Percentiles rank a stretch among this genome's conserved stretches.
These are phyloP conservation scores for Candida ascalaphidarum DNA, from an alignment of 805 yeast species.

Conservation along the genomic window DNA sequence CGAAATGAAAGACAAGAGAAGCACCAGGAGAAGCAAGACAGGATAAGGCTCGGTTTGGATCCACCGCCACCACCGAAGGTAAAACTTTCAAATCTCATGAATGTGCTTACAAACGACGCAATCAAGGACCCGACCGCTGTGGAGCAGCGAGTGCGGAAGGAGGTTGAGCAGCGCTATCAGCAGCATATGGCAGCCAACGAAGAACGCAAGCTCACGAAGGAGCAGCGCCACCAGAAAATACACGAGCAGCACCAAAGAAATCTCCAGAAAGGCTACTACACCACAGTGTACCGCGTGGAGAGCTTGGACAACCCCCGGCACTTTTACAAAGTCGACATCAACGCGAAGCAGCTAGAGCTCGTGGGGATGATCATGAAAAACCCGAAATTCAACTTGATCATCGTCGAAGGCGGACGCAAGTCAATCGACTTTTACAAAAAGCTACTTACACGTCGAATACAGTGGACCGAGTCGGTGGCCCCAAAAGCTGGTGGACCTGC, in stretches of 20 bases:
- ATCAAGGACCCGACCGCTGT: constrained; percentile 84
- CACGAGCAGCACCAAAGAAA: constrained; percentile 34
- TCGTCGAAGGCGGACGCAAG: constrained; percentile 70
- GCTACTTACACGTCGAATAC: constrained; percentile 51
- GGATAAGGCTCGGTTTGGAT: constrained; percentile 70
- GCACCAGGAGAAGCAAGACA: constrained; percentile 66
- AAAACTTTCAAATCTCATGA: constrained; percentile 76
- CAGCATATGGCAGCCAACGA: constrained; percentile 56
- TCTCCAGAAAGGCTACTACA: constrained; percentile 40
- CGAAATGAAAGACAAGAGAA: constrained; percentile 56
- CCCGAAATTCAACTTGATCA: constrained; percentile 43
- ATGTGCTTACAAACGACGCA: constrained; percentile 76
- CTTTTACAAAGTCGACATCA: constrained; percentile 64
- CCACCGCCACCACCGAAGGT: constrained; percentile 90
- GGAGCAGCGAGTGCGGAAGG: constrained; percentile 61
- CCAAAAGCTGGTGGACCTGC: constrained; percentile 15
- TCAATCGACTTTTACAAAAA: constrained; percentile 55
- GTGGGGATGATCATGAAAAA: constrained; percentile 53
- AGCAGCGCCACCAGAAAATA: constrained; percentile 45
- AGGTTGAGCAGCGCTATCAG: constrained; percentile 53
- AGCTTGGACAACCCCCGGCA: constrained; percentile 57
- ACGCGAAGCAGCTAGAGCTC: constrained; percentile 65
- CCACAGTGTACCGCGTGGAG: constrained; percentile 52
- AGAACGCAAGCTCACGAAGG: constrained; percentile 52
- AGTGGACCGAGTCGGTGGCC: constrained; percentile 53